Evolutionary conservation across 805 yeast genomes (phyloP).

Genomic region (Yamadazyma akitaensis): DNA sequence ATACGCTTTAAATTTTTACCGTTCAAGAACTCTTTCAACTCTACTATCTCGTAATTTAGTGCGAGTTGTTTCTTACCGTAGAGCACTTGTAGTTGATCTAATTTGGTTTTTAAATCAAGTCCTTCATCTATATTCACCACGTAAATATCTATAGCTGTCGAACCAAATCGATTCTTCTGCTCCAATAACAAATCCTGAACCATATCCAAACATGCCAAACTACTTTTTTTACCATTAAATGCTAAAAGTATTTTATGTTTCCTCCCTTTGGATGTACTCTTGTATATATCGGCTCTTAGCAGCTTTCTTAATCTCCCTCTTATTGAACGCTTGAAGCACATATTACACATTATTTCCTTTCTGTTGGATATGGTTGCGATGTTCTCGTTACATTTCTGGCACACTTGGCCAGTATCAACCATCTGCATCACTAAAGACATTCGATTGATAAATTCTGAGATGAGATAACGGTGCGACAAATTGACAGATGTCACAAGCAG

Average conservation of each 20-base stretch:
- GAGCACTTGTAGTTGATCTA: background rate
- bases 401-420: conserved; percentile 15
- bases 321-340: conserved; percentile 70
- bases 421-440: conserved; percentile 8
- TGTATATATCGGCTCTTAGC: conserved; percentile 68
- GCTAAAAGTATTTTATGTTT: conserved; percentile 54
- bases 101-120: background rate
- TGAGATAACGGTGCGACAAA: background rate
- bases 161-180: conserved; percentile 58
- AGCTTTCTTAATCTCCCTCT: conserved; percentile 77
- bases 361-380: conserved; percentile 48
- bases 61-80: background rate
- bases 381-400: conserved; percentile 50
- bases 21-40: background rate
- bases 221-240: conserved; percentile 63
- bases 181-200: conserved; percentile 57
- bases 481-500: background rate
- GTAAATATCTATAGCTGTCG: conserved; percentile 61
- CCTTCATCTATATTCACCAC: conserved; percentile 48
- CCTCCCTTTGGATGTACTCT: conserved; percentile 46
- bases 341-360: conserved; percentile 61
- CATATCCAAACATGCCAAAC: conserved; percentile 68
- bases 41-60: background rate
- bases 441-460: background rate
- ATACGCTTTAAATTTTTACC: conserved; percentile 7